Evolutionary conservation across 257 asterid species (phyloP), one percentile per base, ranked within the genome.

Genomic region (Solanum rostratum): DNA sequence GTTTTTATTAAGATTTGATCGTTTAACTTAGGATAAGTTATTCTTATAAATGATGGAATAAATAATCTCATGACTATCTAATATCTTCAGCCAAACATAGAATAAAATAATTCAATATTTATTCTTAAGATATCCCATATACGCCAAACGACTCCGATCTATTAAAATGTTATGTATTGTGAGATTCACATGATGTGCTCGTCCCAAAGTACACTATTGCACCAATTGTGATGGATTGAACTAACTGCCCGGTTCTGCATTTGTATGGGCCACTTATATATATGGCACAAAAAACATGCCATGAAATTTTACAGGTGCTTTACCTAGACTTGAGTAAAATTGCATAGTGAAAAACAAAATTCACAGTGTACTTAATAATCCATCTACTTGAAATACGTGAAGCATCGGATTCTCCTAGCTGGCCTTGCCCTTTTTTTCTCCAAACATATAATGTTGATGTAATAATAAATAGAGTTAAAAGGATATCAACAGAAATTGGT

Each of bases 361-460:
- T 1, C 27, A 49, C 1, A 33, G 7, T 8, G 33, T 22, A 66
- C 5, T 33, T 33, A 33, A 33, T 3, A 33, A 33, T 33, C 37
- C 62, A 49, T 76, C 11, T 78, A 50, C 80, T 83, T 52, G 81
- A 74, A 50, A 68, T 41, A 68, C 5, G 81, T 74, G 69, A 83
- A 83, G 85, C 85, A 83, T 83, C 65, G 68, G 85, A 83, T 83
- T 83, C 81, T 33, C 81, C 46, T 68, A 68, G 85, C 85, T 83
- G 85, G 81, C 65, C 22, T 68, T 83, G 20, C 79, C 20, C 41
- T 22, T 74, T 76, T 50, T 24, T 49, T 4, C 22, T 19, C 62
- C 14, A 37, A 27, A 78, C 46, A 78, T 50, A 27, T 78, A 41
- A 78, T 78, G 27, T 29, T 46, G 63, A 78, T 78, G 63, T 27